A percentile compares a stretch with the other conserved stretches of the same genome.
Evolutionary conservation across 805 yeast species (phyloP).

Genomic region (Kodamaea neixiangensis): DNA sequence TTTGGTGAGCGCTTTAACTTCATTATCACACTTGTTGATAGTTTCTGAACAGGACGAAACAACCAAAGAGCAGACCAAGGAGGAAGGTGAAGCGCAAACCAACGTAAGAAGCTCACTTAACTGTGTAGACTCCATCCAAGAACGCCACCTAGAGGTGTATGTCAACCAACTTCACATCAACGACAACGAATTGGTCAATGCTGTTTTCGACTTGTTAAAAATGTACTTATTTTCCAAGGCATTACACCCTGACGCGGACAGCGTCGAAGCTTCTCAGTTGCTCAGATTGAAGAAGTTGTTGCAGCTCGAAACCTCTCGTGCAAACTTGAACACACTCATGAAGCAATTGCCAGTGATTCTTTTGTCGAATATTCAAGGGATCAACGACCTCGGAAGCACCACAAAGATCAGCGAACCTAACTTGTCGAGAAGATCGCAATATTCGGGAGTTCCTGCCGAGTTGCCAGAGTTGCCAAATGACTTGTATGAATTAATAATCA

Average conservation of each 20-base stretch:
- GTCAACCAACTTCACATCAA: conserved; percentile 60
- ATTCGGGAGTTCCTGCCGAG: conserved; percentile 53
- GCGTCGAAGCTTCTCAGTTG: conserved; percentile 34
- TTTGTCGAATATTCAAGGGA: conserved; percentile 32
- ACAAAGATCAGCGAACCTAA: conserved; percentile 20
- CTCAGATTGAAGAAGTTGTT: conserved; percentile 50
- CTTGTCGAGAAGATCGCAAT: conserved; percentile 53
- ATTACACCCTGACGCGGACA: conserved; percentile 30
- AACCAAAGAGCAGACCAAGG: conserved; percentile 14
- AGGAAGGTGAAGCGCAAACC: conserved; percentile 13
- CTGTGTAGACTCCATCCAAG: conserved; percentile 41
- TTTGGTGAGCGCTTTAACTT: conserved; percentile 68
- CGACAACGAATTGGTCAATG: conserved; percentile 71
- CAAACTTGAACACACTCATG: conserved; percentile 53
- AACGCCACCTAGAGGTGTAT: conserved; percentile 50
- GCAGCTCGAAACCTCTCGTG: conserved; percentile 47
- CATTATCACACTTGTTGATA: conserved; percentile 75
- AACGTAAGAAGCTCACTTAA: conserved; percentile 25
- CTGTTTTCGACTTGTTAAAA: conserved; percentile 79
- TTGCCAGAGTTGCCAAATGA: conserved; percentile 62
- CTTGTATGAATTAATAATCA: conserved; percentile 60
- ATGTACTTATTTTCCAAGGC: conserved; percentile 73
- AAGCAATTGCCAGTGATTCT: conserved; percentile 63
- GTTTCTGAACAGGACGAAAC: conserved; percentile 24
- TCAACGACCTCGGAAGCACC: conserved; percentile 23